Evolutionary conservation across 176 grass and related monocot species (phyloP).

Genomic region (Urochloa ruziziensis): DNA sequence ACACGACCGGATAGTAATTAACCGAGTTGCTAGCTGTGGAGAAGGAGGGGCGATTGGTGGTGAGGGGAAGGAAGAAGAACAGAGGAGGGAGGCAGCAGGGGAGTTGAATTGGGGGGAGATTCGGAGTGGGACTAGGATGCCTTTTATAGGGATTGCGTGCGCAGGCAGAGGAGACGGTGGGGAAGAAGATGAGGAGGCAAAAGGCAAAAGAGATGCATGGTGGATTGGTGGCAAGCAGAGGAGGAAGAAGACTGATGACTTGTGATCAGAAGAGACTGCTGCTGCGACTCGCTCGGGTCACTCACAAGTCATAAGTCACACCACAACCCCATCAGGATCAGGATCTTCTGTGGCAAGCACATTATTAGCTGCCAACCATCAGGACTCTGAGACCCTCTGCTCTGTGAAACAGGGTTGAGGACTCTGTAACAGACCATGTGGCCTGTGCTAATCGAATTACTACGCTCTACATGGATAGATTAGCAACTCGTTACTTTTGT

Average conservation of each 20-base stretch:
- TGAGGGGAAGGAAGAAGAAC: not conserved
- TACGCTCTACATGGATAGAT: no score
- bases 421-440: not conserved
- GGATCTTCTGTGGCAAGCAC: not conserved
- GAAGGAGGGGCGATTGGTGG: no score
- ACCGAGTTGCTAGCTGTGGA: no score
- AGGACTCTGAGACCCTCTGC: no score
- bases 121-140: slow-evolving; percentile 8
- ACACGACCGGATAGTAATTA: no score
- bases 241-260: not conserved
- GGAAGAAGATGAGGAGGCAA: not conserved
- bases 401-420: not conserved
- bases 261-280: not conserved
- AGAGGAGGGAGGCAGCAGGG: no score
- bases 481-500: not conserved
- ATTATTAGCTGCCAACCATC: no score
- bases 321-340: not conserved
- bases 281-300: no score
- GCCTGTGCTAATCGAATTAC: no score
- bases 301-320: no score
- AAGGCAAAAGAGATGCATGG: not conserved
- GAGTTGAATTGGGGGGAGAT: not conserved
- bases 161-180: not conserved
- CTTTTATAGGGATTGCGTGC: slow-evolving; percentile 35
- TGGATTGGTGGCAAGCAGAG: not conserved